Evolutionary conservation across 2,329 filamentous ascomycete genomes (phyloP).

Genomic region (Uncinocarpus reesii): DNA sequence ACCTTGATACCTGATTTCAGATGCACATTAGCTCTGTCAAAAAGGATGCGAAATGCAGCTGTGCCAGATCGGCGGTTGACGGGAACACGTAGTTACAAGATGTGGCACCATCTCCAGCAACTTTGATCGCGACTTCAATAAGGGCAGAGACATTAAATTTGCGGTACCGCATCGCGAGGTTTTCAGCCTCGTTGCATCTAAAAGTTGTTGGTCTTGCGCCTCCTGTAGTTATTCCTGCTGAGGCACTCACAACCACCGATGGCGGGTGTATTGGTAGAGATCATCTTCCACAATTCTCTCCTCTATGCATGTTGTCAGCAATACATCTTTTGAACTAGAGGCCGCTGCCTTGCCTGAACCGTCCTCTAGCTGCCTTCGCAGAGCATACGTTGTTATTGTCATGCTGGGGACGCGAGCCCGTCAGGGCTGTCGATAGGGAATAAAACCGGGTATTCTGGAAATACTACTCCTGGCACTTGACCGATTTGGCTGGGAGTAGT

Average conservation of each 20-base stretch:
- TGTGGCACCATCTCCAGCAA: constrained; percentile 21
- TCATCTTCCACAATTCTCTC: not conserved
- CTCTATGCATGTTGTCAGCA: not conserved
- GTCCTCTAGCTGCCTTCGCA: not conserved
- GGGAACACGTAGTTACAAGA: constrained; percentile 21
- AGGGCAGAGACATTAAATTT: constrained; percentile 24
- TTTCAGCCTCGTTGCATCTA: not conserved
- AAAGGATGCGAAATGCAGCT: not conserved
- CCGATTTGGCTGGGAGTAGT: not conserved
- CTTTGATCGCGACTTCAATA: constrained; percentile 21
- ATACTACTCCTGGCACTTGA: not conserved
- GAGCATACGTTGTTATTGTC: not conserved
- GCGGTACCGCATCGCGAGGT: constrained; percentile 18
- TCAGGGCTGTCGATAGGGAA: not conserved
- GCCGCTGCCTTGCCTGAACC: not conserved
- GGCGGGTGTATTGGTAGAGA: not conserved
- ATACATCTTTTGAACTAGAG: not conserved
- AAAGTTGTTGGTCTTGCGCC: not conserved
- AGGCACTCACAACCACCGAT: not conserved
- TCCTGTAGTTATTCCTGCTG: not conserved
- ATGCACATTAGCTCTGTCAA: not conserved
- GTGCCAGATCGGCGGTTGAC: not conserved
- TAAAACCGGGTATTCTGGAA: not conserved
- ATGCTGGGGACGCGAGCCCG: not conserved
- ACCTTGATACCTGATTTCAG: constrained; percentile 21